phyloP scores from a whole-genome alignment of 2,329 filamentous ascomycete species.

The Juglanconis sp. region DNA sequence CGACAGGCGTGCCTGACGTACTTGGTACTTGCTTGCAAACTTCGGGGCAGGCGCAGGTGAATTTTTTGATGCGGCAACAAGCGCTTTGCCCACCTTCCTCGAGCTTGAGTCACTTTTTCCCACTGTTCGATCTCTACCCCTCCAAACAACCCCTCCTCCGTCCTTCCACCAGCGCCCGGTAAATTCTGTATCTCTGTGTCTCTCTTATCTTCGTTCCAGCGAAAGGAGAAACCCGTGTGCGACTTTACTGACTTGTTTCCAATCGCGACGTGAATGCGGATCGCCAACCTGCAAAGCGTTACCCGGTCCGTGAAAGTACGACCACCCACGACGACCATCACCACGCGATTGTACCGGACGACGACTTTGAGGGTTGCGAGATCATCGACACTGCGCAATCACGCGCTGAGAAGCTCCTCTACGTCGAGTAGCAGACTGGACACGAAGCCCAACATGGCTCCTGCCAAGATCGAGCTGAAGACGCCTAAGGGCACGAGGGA shows the following conservation, averaged over 20 bases:
- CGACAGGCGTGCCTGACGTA: background rate
- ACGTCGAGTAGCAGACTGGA: background rate
- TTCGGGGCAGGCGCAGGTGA: background rate
- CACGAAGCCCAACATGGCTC: constrained; percentile 10
- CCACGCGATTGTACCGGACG: background rate
- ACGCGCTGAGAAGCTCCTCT: background rate
- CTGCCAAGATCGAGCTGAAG: constrained; percentile 21
- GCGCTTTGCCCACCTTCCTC: background rate
- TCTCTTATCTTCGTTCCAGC: background rate
- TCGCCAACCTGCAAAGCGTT: constrained; percentile 5
- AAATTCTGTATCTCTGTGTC: background rate
- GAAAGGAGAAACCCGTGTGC: no score
- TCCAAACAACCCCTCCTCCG: background rate
- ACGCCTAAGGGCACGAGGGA: constrained; percentile 28
- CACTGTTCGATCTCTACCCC: background rate
- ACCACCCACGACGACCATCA: constrained; percentile 1
- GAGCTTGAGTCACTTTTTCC: constrained; percentile 8
- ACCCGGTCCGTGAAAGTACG: constrained; percentile 8
- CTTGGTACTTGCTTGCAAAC: background rate
- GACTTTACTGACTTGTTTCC: background rate
- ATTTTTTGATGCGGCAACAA: background rate
- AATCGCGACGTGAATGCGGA: constrained; percentile 12
- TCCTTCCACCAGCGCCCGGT: background rate
- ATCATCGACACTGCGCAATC: background rate
- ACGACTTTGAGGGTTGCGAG: background rate